phyloP scores from a whole-genome alignment of 768 basidiomycete species.

The Psilocybe azurescens region DNA sequence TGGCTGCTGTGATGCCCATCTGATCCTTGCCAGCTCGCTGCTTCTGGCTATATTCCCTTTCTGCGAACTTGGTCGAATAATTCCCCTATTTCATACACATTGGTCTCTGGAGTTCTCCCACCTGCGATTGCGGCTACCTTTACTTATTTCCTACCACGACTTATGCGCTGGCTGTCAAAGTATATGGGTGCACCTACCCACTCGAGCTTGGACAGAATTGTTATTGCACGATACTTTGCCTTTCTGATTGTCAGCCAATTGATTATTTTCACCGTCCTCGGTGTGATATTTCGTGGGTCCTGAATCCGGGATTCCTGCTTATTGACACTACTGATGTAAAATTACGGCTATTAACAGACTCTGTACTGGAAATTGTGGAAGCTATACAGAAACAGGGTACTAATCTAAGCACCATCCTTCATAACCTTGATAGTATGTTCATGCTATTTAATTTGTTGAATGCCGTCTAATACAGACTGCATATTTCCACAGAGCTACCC shows the following conservation, averaged over 20 bases:
- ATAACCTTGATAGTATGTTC: constrained; percentile 50
- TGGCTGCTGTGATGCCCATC: not conserved
- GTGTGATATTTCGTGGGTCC: constrained; percentile 72
- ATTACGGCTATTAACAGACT: constrained; percentile 33
- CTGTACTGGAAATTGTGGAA: constrained; percentile 47
- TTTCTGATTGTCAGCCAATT: constrained; percentile 88
- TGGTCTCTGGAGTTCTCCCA: constrained; percentile 85
- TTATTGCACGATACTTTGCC: constrained; percentile 82
- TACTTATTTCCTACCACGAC: constrained; percentile 74
- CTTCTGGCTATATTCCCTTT: constrained; percentile 62
- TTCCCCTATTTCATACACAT: constrained; percentile 65
- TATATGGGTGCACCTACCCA: constrained; percentile 54
- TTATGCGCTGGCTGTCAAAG: constrained; percentile 81
- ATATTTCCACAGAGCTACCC: constrained; percentile 57
- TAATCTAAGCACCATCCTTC: constrained; percentile 29
- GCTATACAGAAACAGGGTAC: constrained; percentile 41
- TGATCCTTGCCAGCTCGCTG: constrained; percentile 43
- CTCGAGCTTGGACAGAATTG: constrained; percentile 74
- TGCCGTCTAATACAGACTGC: too few relatives aligned
- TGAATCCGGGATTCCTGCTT: not conserved
- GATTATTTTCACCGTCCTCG: constrained; percentile 82
- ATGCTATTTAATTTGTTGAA: too few relatives aligned
- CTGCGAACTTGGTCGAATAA: constrained; percentile 62
- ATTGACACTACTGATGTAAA: too few relatives aligned
- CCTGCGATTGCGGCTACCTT: constrained; percentile 78